Percentiles rank a stretch among this genome's conserved stretches.
These are phyloP conservation scores for Kluyveromyces sp. DNA, from an alignment of 1,139 yeast species.

Conservation along the genomic window DNA sequence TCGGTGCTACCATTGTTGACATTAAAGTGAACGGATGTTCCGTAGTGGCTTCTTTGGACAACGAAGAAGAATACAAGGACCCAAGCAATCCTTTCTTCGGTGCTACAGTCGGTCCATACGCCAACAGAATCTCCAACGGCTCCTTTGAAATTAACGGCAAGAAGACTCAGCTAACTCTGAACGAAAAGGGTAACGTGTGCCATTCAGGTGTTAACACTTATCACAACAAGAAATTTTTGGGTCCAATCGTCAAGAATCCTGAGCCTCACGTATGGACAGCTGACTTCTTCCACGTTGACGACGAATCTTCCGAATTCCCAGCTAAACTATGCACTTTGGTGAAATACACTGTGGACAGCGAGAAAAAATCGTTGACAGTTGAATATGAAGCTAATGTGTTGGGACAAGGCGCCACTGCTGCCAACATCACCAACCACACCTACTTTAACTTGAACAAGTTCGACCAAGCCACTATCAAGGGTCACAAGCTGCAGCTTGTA, in stretches of 20 bases:
- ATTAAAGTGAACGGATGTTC: constrained; percentile 35
- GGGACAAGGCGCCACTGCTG: constrained; percentile 41
- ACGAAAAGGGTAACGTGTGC: constrained; percentile 38
- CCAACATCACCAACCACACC: constrained; percentile 59
- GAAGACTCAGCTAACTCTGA: constrained; percentile 37
- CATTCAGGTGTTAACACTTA: constrained; percentile 51
- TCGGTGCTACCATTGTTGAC: constrained; percentile 47
- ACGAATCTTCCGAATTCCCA: constrained; percentile 51
- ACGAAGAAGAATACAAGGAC: constrained; percentile 35
- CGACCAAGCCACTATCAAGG: constrained; percentile 26
- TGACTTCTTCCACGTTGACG: constrained; percentile 37
- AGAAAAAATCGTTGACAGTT: constrained; percentile 34
- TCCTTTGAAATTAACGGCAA: constrained; percentile 38
- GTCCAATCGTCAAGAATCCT: constrained; percentile 41
- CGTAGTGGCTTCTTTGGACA: constrained; percentile 33
- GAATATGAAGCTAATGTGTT: constrained; percentile 45
- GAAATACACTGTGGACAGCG: constrained; percentile 34
- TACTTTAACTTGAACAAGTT: constrained; percentile 43
- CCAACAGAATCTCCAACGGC: constrained; percentile 52
- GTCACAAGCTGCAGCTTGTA: constrained; percentile 27
- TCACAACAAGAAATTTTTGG: constrained; percentile 43
- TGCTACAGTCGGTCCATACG: constrained; percentile 57
- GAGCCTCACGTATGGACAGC: constrained; percentile 34
- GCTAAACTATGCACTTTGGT: constrained; percentile 43
- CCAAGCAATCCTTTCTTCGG: constrained; percentile 48